Base-by-base conservation (phyloP, 768 basidiomycete species). In the Lactifluus rugatus region DNA sequence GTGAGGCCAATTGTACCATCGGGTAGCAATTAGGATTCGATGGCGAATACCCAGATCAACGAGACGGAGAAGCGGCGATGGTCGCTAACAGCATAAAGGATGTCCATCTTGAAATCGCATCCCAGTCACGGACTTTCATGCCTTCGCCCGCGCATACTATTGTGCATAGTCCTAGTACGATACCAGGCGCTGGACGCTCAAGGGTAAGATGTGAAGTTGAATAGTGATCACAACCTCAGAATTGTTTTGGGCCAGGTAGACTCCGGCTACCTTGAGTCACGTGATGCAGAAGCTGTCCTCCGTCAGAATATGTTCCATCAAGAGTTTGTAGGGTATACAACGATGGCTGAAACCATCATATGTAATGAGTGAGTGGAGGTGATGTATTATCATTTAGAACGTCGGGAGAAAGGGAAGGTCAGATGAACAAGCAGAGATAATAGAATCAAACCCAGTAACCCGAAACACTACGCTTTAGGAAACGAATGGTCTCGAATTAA, bases 401-500 rank as follows among this genome's bases (percentile, higher is more conserved):
- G 48, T 25, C 14, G 53, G 19, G 10, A 48, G 46, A 37, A 39
- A 47, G 13, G 7, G 16, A 26, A 19, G 19, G 26, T 48, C 16
- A 28, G 42, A 41, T 31, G 11, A 16, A 21, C 4, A 46, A 47
- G 26, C 16, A 8, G 16, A 39, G 14, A 50, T 23, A 2, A 48
- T 28, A 19, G 23, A 41, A 55, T 37, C 31, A 37, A 49, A 51
- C 16, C 48, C 17, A 23, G 44, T n/a, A 42, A 10, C 3, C 32
- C 9, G 16, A 14, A 28, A 34, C 25, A 23, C 34, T 42, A 58
- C 34, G 46, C 8, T 49, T 50, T 44, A 16, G 51, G 19, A 3
- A n/a, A 21, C 19, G 59, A 21, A 31, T 60, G 54, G 44, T 48
- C 39, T 21, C 26, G 52, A 16, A 64, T 58, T 37, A 37, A 48